Conservation (phyloP, 1,139 yeast genomes). For the Yamadazyma dendronema region DNA sequence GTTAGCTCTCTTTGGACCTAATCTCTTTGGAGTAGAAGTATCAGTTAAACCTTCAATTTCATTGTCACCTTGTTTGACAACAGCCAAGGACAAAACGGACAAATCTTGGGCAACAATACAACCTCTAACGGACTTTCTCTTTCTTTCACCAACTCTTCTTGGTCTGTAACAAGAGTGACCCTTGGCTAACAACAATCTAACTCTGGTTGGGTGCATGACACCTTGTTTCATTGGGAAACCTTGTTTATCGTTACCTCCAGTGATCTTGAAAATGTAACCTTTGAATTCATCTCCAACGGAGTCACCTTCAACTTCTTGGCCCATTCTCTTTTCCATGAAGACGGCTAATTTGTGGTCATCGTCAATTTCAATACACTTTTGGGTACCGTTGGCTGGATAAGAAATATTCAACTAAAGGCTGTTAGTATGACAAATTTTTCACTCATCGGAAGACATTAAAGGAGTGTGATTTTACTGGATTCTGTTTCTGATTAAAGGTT, state of each 20-base stretch:
- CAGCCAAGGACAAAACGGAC: constrained; percentile 89
- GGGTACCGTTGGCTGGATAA: constrained; percentile 99
- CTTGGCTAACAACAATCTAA: constrained; percentile 88
- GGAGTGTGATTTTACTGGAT: too few relatives aligned
- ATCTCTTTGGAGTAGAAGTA: constrained; percentile 93
- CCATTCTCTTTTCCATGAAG: constrained; percentile 99
- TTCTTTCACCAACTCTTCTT: constrained; percentile 99
- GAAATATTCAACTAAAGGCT: constrained; percentile 88
- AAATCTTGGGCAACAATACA: constrained; percentile 97
- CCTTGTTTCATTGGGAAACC: constrained; percentile 99
- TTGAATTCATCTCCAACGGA: constrained; percentile 97
- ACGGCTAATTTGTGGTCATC: constrained; percentile 99
- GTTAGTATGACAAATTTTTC: constrained; percentile 14
- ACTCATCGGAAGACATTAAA: neutral
- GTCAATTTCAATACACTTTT: constrained; percentile 95
- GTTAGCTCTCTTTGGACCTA: constrained; percentile 99
- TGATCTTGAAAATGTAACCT: constrained; percentile 97
- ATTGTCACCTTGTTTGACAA: constrained; percentile 96
- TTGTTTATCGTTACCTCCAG: constrained; percentile 99
- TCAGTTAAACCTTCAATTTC: constrained; percentile 97
- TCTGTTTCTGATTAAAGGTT: too few relatives aligned
- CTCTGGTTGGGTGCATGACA: constrained; percentile 99
- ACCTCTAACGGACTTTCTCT: constrained; percentile 99
- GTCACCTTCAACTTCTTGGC: constrained; percentile 99
- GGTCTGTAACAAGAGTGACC: constrained; percentile 99